Evolutionary conservation across 2,329 filamentous ascomycete species (phyloP).

Genomic region (Trichoderma sp.): DNA sequence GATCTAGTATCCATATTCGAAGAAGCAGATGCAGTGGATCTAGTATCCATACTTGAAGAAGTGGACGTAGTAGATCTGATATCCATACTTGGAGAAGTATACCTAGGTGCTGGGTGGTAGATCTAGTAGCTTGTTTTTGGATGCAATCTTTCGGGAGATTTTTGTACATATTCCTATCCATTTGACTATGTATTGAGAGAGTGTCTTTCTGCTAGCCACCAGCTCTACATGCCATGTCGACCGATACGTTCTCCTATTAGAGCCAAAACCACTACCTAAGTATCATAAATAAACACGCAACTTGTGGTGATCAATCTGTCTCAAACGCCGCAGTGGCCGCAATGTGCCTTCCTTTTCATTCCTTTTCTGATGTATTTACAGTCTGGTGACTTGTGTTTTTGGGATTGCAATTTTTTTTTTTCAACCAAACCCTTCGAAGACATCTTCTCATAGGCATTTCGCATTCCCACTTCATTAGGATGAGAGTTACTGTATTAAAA

Average conservation of each 20-base stretch:
- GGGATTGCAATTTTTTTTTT: slow-evolving; percentile 28
- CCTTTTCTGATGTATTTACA: slow-evolving; percentile 28
- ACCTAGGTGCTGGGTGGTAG: too few species aligned
- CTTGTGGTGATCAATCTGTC: background rate
- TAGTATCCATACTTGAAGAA: background rate
- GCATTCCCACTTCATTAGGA: slow-evolving; percentile 30
- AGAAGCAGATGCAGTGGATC: background rate
- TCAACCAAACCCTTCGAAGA: slow-evolving; percentile 26
- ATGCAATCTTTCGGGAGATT: background rate
- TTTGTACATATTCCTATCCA: background rate
- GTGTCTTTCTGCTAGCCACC: background rate
- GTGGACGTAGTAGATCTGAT: background rate
- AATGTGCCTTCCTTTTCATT: background rate
- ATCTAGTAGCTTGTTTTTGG: background rate
- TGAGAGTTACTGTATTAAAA: slow-evolving; percentile 26
- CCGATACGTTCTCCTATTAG: background rate
- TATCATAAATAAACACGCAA: background rate
- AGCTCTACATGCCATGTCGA: background rate
- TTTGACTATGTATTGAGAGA: background rate
- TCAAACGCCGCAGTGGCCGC: background rate
- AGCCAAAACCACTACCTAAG: background rate
- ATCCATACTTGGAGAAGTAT: background rate
- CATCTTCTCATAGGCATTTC: slow-evolving; percentile 25
- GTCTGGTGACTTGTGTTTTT: slow-evolving; percentile 28
- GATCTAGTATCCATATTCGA: background rate